Base-by-base conservation (phyloP, 495 filamentous ascomycete species). In the Glutinoglossum americanum region DNA sequence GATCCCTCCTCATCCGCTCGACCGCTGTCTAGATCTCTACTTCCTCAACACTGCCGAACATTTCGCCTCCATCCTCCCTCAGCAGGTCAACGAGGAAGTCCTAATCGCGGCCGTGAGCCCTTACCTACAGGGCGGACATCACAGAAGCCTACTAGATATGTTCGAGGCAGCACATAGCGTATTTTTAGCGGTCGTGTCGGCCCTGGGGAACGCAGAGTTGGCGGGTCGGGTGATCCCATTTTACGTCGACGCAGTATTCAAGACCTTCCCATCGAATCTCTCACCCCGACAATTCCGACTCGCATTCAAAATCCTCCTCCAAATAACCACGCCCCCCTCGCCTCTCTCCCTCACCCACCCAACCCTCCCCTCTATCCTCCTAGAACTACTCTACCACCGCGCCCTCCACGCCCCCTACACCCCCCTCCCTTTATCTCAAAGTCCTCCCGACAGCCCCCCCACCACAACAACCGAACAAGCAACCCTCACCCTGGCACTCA, bases 131-230 rank as follows among this genome's bases (percentile, higher is more conserved):
- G 74, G 84, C 25, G 73, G 74, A 32, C 73, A 76, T 30, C 76
- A 86, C 64, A 72, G 73, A 55, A 68, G 77, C 60, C 72, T 89
- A 58, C 67, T 82, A 33, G 79, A 85, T 60, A 83, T 93, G 4
- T 96, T 96, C 64, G 92, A 98, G 70, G 80, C 92, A 0, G 89
- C 90, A 9, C 93, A 98, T 70, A 85, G 82, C 61, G 76, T 89
- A 51, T 80, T 87, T 62, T 81, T 98, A 19, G 79, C 90, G 30
- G 80, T 86, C 5, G 76, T 97, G 39, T 83, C 89, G 1, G 82
- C 86, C 33, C 84, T 89, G 1, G 76, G 81, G 56, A 90, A 85
- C 60, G 76, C 81, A 15, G 70, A 77, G 10, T 69, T 95, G 41
- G 80, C 87, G 32, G 76, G 79, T 15, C 77, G 77, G 60, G 75